Percentiles rank a stretch among this genome's conserved stretches.
Evolutionary conservation across 768 basidiomycete genomes (phyloP).

Genomic region (Leucosporidium creatinivorum): DNA sequence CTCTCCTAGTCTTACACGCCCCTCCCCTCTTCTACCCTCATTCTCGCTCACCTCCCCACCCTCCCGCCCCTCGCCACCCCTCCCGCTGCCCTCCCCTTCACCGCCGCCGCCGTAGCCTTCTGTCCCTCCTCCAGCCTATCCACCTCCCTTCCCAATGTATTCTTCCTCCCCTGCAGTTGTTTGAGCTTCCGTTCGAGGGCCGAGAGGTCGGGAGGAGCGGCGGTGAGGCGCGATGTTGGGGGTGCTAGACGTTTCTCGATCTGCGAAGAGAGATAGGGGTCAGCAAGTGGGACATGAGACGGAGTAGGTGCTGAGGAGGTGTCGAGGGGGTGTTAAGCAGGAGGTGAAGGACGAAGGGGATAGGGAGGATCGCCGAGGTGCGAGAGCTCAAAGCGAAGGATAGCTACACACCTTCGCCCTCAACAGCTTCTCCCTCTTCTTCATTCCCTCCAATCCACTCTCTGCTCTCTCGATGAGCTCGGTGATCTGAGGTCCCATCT

Average conservation of each 20-base stretch:
- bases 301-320: background rate
- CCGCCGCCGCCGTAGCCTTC: no score
- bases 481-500: constrained; percentile 27
- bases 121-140: constrained; percentile 3
- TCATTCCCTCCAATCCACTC: constrained; percentile 15
- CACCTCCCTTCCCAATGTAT: constrained; percentile 2
- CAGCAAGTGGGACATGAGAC: no score
- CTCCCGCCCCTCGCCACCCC: no score
- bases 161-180: constrained; percentile 1
- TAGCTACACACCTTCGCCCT: constrained; percentile 4
- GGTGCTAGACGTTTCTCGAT: constrained; percentile 6
- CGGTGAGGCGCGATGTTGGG: background rate
- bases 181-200: constrained; percentile 8
- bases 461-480: constrained; percentile 15
- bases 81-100: no score
- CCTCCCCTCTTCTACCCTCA: no score
- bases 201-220: background rate
- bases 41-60: no score
- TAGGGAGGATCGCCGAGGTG: background rate
- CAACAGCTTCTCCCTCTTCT: constrained; percentile 6
- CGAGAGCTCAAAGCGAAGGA: background rate
- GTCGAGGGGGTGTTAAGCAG: background rate
- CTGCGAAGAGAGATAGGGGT: background rate
- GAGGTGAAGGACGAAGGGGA: no score
- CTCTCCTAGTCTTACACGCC: no score